A percentile compares a stretch with the other conserved stretches of the same genome.
phyloP scores from a whole-genome alignment of 345 rosid species.

The Cardamine occulta region DNA sequence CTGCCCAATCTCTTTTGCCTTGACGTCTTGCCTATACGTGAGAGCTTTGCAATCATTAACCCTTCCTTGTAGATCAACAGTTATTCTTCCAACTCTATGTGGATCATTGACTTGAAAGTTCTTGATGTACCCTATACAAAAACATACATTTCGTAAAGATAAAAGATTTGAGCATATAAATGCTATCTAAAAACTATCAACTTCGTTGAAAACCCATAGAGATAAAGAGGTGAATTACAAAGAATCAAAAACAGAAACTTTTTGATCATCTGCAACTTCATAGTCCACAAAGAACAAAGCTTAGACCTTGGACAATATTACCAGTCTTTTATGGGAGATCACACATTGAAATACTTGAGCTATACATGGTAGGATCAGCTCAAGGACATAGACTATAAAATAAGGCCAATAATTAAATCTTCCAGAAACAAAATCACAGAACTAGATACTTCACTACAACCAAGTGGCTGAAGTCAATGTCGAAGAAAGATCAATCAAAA shows the following conservation, averaged over 20 bases:
- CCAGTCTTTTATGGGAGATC: background rate
- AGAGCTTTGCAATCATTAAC: constrained; percentile 83
- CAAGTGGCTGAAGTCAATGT: constrained; percentile 1
- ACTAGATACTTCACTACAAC: background rate
- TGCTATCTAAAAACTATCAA: no score
- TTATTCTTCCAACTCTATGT: constrained; percentile 85
- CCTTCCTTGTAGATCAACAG: constrained; percentile 86
- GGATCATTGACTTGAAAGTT: constrained; percentile 74
- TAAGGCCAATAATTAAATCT: no score
- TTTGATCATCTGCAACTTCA: background rate
- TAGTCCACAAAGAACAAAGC: constrained; percentile 11
- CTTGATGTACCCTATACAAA: constrained; percentile 69
- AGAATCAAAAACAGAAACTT: constrained; percentile 14
- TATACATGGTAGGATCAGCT: background rate
- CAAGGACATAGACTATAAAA: background rate
- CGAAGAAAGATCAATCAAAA: background rate
- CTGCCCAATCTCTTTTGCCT: constrained; percentile 67
- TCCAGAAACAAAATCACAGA: background rate
- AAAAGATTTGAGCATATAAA: no score
- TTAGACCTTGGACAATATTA: background rate
- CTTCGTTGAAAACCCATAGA: no score
- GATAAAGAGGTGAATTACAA: no score
- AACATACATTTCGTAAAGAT: no score
- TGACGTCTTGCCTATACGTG: constrained; percentile 85
- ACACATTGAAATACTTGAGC: background rate